Percentiles rank a stretch among this genome's conserved stretches.
Conservation (phyloP, 257 asterid genomes). For the Osmanthus fragrans region DNA sequence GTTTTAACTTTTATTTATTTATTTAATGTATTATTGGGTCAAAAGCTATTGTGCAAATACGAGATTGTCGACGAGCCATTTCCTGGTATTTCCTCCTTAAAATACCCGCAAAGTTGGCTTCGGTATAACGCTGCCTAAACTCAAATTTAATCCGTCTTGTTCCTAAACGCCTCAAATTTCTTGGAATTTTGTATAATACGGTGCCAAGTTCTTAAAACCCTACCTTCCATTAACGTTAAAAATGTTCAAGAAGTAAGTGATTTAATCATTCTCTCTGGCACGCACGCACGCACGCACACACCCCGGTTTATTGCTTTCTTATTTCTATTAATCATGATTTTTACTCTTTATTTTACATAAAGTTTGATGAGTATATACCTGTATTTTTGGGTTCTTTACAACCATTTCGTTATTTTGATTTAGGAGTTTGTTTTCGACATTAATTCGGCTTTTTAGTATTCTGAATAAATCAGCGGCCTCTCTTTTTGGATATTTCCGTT, state of each 20-base stretch:
- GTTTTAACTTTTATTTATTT: too few relatives aligned
- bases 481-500: neutral
- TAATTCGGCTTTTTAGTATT: neutral
- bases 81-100: too few relatives aligned
- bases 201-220: conserved; percentile 29
- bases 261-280: neutral
- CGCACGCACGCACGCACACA: neutral
- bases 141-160: neutral
- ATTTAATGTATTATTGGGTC: too few relatives aligned
- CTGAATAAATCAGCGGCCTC: neutral
- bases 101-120: neutral
- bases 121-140: neutral
- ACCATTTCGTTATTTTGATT: neutral
- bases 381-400: neutral
- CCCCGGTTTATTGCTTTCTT: neutral
- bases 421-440: neutral
- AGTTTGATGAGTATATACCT: neutral
- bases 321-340: neutral
- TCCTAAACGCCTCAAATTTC: neutral
- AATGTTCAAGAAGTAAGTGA: conserved; percentile 79
- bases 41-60: too few relatives aligned
- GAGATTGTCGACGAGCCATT: too few relatives aligned
- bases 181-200: neutral
- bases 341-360: neutral
- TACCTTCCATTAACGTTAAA: conserved; percentile 22